phyloP scores from a whole-genome alignment of 1,284 basidiomycete species.

The Trichosporon ovoides region DNA sequence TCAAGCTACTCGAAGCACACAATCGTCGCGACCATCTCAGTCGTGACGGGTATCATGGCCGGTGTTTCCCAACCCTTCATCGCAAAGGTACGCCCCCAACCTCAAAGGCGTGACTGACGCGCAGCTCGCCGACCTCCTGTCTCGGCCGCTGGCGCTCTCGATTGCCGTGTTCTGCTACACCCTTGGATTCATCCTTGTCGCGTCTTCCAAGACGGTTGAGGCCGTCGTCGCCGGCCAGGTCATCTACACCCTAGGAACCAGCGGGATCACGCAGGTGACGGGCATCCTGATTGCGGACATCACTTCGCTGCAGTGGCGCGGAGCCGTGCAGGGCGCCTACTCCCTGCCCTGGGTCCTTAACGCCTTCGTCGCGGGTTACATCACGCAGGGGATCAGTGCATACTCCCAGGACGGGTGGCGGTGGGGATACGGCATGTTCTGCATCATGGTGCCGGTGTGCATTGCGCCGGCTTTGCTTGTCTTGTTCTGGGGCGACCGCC shows the following conservation, averaged over 20 bases:
- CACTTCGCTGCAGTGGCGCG: constrained; percentile 70
- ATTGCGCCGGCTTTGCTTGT: constrained; percentile 30
- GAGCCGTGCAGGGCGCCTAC: constrained; percentile 64
- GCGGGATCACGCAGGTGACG: constrained; percentile 20
- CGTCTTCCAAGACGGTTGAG: constrained; percentile 19
- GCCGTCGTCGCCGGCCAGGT: constrained; percentile 20
- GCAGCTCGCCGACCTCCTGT: constrained; percentile 26
- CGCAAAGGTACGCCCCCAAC: constrained; percentile 27
- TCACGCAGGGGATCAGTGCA: constrained; percentile 59
- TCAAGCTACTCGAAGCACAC: constrained; percentile 38
- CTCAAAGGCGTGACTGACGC: background rate
- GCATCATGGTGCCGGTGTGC: constrained; percentile 41
- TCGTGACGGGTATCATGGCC: constrained; percentile 36
- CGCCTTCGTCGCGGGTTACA: constrained; percentile 43
- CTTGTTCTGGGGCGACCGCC: constrained; percentile 44
- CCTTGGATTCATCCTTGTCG: constrained; percentile 37
- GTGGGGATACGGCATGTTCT: constrained; percentile 57
- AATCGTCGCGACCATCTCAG: constrained; percentile 35
- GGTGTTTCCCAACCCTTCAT: constrained; percentile 45
- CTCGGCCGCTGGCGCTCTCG: constrained; percentile 28
- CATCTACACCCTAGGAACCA: constrained; percentile 21
- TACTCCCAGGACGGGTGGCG: constrained; percentile 56
- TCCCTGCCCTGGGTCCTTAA: constrained; percentile 59
- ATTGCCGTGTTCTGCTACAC: constrained; percentile 33
- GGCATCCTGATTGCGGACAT: constrained; percentile 57